phyloP scores from a whole-genome alignment of 148 eudicot species.

The Vaccinium myrtillus region DNA sequence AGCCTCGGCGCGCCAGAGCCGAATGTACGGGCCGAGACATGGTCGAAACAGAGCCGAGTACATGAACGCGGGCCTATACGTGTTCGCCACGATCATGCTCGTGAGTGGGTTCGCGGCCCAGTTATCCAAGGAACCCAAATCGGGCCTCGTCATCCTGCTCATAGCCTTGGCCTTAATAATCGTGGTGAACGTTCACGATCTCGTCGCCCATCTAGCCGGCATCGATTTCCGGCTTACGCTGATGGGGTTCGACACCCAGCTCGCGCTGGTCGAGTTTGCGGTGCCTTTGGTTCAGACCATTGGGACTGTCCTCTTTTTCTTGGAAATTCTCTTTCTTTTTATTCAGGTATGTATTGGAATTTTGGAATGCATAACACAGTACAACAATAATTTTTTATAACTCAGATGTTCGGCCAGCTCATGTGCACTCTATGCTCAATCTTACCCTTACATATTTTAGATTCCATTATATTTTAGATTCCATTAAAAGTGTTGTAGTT shows the following conservation, averaged over 20 bases:
- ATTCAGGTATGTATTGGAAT: slow-evolving; percentile 32
- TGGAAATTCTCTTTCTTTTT: slow-evolving; percentile 39
- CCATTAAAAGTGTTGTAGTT: too few species aligned
- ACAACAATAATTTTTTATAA: too few species aligned
- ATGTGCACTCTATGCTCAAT: too few species aligned
- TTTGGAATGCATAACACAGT: too few species aligned
- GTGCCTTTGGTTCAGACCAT: slow-evolving; percentile 51
- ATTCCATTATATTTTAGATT: too few species aligned
- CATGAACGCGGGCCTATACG: slow-evolving; percentile 73
- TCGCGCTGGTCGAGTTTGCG: slow-evolving; percentile 71
- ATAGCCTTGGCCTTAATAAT: slow-evolving; percentile 35
- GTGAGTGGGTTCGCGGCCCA: slow-evolving; percentile 56
- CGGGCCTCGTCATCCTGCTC: slow-evolving; percentile 60
- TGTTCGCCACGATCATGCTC: slow-evolving; percentile 54
- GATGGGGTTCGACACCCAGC: slow-evolving; percentile 56
- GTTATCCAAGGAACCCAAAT: slow-evolving; percentile 51
- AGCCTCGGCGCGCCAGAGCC: slow-evolving; percentile 70
- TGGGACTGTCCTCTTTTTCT: slow-evolving; percentile 39
- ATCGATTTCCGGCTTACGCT: slow-evolving; percentile 51
- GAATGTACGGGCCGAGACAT: slow-evolving; percentile 64
- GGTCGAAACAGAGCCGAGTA: slow-evolving; percentile 55
- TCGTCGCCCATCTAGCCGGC: slow-evolving; percentile 70
- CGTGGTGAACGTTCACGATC: slow-evolving; percentile 64
- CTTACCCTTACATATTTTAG: too few species aligned
- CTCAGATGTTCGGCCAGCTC: too few species aligned